Conservation (phyloP, 164 flowering plant genomes). For the Nelumbo lutea region DNA sequence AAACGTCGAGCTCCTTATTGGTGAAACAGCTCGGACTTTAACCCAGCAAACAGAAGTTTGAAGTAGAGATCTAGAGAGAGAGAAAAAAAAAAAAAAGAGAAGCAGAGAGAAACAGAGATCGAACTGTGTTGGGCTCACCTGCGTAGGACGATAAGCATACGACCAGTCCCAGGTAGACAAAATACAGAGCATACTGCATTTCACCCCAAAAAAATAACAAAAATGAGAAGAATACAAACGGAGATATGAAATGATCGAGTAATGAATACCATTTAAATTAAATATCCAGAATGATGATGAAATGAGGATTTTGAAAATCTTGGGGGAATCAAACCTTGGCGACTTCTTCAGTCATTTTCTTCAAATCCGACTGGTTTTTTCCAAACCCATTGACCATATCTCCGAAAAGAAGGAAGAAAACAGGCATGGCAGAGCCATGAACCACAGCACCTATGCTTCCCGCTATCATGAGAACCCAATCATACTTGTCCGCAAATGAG, state of each 20-base stretch:
- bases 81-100: no score
- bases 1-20: not conserved
- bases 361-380: slow-evolving; percentile 70
- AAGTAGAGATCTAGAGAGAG: not conserved
- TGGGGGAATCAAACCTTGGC: slow-evolving; percentile 49
- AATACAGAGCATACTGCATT: slow-evolving; percentile 91
- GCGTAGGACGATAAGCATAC: slow-evolving; percentile 94
- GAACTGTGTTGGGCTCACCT: slow-evolving; percentile 33
- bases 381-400: slow-evolving; percentile 95
- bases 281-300: not conserved
- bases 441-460: slow-evolving; percentile 86
- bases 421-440: slow-evolving; percentile 97
- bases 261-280: no score
- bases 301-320: not conserved
- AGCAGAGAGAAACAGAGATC: not conserved
- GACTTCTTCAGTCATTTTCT: slow-evolving; percentile 74
- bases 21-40: no score
- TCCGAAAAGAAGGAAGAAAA: slow-evolving; percentile 89
- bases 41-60: not conserved
- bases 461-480: slow-evolving; percentile 58
- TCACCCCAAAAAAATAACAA: slow-evolving; percentile 8
- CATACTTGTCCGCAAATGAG: slow-evolving; percentile 83
- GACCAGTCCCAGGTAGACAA: slow-evolving; percentile 85
- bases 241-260: slow-evolving; percentile 10
- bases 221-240: not conserved